Percentiles rank a stretch among this genome's conserved stretches.
Evolutionary conservation across 2,329 filamentous ascomycete genomes (phyloP).

Genomic region (Stemphylium vesicarium): DNA sequence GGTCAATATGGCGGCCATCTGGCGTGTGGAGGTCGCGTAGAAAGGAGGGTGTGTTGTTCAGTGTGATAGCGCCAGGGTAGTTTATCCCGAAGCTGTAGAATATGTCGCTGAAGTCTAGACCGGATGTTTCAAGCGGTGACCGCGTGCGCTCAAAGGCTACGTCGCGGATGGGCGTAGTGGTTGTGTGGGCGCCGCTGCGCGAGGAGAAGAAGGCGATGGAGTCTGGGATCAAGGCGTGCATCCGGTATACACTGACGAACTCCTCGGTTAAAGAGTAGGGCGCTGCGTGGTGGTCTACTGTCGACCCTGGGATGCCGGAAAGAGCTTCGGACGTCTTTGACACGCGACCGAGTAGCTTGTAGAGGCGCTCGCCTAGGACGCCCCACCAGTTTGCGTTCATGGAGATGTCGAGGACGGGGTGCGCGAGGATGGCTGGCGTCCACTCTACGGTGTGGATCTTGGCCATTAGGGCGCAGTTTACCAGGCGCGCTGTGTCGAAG

Average conservation of each 20-base stretch:
- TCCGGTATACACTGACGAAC: conserved; percentile 54
- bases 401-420: conserved; percentile 52
- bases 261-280: conserved; percentile 55
- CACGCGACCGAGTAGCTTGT: conserved; percentile 52
- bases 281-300: conserved; percentile 46
- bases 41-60: conserved; percentile 51
- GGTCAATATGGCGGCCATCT: conserved; percentile 51
- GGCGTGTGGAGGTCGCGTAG: conserved; percentile 51
- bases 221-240: conserved; percentile 53
- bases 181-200: conserved; percentile 35
- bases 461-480: conserved; percentile 57
- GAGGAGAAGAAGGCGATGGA: conserved; percentile 48
- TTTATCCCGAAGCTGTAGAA: conserved; percentile 57
- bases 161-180: conserved; percentile 21
- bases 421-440: conserved; percentile 57
- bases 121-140: conserved; percentile 32
- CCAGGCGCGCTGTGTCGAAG: conserved; percentile 54
- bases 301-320: conserved; percentile 51
- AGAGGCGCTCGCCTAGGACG: conserved; percentile 50
- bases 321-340: conserved; percentile 50
- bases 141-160: conserved; percentile 44
- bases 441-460: conserved; percentile 60
- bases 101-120: conserved; percentile 29
- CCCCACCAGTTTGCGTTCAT: conserved; percentile 59
- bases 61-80: conserved; percentile 55